Base-by-base conservation (phyloP, 192 early-diverging fungal genomes). In the Coemansia sp. region DNA sequence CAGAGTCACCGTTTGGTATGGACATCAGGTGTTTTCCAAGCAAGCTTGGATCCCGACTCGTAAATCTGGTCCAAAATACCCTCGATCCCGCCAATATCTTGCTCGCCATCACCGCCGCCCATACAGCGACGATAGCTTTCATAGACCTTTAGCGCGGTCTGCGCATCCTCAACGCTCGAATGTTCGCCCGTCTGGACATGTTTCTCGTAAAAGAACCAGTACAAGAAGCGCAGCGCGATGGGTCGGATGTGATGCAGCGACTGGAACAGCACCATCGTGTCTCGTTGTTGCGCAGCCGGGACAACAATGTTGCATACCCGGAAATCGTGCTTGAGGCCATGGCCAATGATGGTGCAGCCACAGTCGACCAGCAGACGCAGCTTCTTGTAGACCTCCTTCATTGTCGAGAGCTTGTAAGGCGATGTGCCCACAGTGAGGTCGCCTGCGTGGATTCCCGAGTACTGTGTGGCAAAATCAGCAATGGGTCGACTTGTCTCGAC, bases 311-410 rank as follows among this genome's bases (percentile, higher is more conserved):
- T 96, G 52, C 96, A 94, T 28, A 91, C 94, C 22, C 97, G 86
- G 64, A 96, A 97, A 73, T 99, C 97, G 57, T 96, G 95, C 45
- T 91, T 90, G 36, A 99, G 74, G 2, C 94, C 95, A 56, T 99
- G 97, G 0, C 97, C 97, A 40, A 99, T 88, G 74, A 99, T 93
- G 10, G 90, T 81, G 67, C 93, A 95, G 10, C 91, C 91, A 37
- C 91, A 74, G 69, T 99, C 95, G 1, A 97, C 89, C 19, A 99
- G 74, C 28, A 94, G 74, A 0, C 95, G 87, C 41, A 99, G 84
- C 58, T 95, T 93, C 65, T 89, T 90, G 79, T 99, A 97, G 0
- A 90, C 91, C n/a, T 90, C 87, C 66, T 99, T 99, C 41, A 95
- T 82, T 4, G 93, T 88, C 3, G 96, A 93, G 2, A 99, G 81